Conservation (phyloP, 345 rosid genomes). For the Jatropha curcas region DNA sequence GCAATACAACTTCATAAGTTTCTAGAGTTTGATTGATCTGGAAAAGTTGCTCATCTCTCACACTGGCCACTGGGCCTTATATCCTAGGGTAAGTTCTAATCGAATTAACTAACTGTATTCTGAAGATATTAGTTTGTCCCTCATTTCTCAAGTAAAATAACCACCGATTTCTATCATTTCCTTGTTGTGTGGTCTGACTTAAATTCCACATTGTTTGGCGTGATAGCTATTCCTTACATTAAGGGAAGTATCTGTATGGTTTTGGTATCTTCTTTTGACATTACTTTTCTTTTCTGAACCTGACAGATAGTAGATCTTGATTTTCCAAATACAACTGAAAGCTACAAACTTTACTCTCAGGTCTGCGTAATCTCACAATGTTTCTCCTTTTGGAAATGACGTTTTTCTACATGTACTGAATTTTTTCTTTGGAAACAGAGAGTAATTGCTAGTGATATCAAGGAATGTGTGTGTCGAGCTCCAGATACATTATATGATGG, state of each 20-base stretch:
- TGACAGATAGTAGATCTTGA: constrained; percentile 72
- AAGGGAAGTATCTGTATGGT: neutral
- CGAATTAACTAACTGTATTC: neutral
- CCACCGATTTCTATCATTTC: neutral
- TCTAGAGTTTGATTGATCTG: neutral
- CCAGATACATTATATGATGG: constrained; percentile 99
- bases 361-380: constrained; percentile 36
- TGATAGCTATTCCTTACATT: too few relatives aligned
- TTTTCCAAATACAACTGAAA: constrained; percentile 84
- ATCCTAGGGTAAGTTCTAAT: neutral
- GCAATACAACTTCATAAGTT: neutral
- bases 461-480: constrained; percentile 93
- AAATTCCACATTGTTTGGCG: neutral
- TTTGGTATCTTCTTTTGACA: constrained; percentile 15
- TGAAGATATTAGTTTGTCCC: neutral
- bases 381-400: constrained; percentile 12
- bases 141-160: neutral
- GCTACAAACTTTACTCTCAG: constrained; percentile 90
- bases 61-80: neutral
- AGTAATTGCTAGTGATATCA: constrained; percentile 92
- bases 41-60: neutral
- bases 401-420: constrained; percentile 20
- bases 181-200: neutral
- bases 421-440: constrained; percentile 54
- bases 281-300: constrained; percentile 9